Evolutionary conservation across 2,329 filamentous ascomycete genomes (phyloP).

Genomic region (Botrytis medusae): DNA sequence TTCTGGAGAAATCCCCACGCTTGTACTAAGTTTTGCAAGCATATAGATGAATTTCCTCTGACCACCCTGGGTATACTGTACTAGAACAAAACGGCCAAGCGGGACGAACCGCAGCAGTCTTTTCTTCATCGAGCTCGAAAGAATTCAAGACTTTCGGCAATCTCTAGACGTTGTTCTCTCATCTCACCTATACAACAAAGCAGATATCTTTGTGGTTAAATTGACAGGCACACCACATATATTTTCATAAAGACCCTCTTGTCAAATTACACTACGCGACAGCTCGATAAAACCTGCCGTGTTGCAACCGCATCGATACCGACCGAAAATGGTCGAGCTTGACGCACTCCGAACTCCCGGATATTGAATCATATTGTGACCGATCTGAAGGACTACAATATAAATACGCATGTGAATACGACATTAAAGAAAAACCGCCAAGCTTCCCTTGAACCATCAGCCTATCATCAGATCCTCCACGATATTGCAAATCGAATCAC

Average conservation of each 20-base stretch:
- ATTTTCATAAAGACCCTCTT: neutral
- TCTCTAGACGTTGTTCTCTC: neutral
- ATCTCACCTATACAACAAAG: neutral
- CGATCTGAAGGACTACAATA: conserved; percentile 12
- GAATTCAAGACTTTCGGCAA: neutral
- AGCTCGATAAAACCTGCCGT: neutral
- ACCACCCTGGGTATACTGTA: neutral
- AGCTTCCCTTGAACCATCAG: neutral
- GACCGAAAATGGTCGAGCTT: neutral
- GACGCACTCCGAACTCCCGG: conserved; percentile 3
- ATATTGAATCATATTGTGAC: conserved; percentile 16
- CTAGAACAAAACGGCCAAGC: conserved; percentile 13
- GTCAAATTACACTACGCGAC: neutral
- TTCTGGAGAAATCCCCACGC: conserved; percentile 7
- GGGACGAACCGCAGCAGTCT: conserved; percentile 5
- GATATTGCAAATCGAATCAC: conserved; percentile 16
- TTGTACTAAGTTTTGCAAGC: neutral
- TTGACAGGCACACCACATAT: conserved; percentile 3
- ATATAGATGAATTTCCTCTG: neutral
- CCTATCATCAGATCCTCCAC: conserved; percentile 6
- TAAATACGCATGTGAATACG: neutral
- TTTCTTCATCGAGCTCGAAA: neutral
- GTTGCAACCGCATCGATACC: conserved; percentile 7
- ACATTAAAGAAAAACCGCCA: neutral
- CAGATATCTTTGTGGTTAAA: neutral